Conservation (phyloP, 169 alveolate species). For the Eimeria maxima region DNA sequence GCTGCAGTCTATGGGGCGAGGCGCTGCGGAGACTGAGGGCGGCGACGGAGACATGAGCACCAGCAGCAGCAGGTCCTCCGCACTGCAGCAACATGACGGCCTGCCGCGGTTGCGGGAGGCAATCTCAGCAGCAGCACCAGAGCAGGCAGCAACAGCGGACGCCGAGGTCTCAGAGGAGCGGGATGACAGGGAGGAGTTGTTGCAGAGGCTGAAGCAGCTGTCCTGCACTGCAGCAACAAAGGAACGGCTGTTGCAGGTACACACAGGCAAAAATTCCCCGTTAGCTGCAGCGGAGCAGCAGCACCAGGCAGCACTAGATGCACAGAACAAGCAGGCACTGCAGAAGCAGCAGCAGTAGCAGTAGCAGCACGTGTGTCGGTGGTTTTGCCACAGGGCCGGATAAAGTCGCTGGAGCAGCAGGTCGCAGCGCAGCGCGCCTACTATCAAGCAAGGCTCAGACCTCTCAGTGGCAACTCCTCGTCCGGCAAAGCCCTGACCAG, state of each 20-base stretch:
- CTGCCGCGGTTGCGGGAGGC: background rate
- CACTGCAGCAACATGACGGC: slow-evolving; percentile 27
- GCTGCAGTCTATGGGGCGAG: slow-evolving; percentile 38
- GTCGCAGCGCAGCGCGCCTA: slow-evolving; percentile 48
- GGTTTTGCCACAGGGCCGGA: slow-evolving; percentile 67
- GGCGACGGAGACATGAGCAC: slow-evolving; percentile 51
- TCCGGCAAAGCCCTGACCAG: slow-evolving; percentile 27
- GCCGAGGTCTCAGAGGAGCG: background rate
- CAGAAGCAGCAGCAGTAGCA: slow-evolving; percentile 1
- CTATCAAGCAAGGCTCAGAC: slow-evolving; percentile 59
- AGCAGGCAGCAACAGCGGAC: background rate
- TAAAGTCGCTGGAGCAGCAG: slow-evolving; percentile 75
- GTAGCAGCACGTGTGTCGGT: background rate
- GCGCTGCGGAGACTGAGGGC: slow-evolving; percentile 39
- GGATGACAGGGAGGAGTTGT: slow-evolving; percentile 27
- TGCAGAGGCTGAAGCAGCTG: slow-evolving; percentile 49
- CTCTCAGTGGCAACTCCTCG: slow-evolving; percentile 20
- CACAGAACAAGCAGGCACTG: background rate
- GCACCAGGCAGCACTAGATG: slow-evolving; percentile 3
- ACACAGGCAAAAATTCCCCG: background rate
- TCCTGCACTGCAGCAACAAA: slow-evolving; percentile 47
- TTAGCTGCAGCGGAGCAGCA: background rate
- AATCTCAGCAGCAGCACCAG: background rate
- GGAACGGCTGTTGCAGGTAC: slow-evolving; percentile 75
- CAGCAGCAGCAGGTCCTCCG: slow-evolving; percentile 64